Base-by-base conservation (phyloP, 2,329 filamentous ascomycete genomes). In the Hymenoscyphus repandus region DNA sequence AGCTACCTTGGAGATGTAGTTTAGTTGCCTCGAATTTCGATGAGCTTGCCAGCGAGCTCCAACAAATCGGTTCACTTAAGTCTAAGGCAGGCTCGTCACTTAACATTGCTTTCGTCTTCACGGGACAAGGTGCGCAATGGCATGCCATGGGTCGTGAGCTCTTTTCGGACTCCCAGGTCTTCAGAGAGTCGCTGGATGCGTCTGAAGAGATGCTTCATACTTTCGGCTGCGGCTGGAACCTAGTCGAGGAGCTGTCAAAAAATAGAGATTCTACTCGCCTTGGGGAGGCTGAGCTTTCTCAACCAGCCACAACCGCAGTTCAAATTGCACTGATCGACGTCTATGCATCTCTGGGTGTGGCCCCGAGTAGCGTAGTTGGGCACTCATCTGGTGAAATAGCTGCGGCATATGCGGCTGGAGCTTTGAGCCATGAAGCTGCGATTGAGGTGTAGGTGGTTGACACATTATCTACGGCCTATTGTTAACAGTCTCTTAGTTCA, bases 351-450 rank as follows among this genome's bases (percentile, higher is more conserved):
- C 74, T 68, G 65, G 67, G 66, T 1, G 58, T 76, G 15, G 54
- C 50, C 3, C 69, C 72, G 0, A 45, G 54, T 0, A 65, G 62
- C 1, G 70, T 74, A 0, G 61, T 68, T 5, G 72, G 74, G 1
- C 74, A 76, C 57, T 74, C 72, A 1, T 68, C 63, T 39, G 74
- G 74, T 7, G 74, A 76, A 51, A 74, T 76, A 38, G 72, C 62
- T 4, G 73, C 73, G 2, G 73, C 73, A 0, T 75, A 27, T 7
- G 7, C 22, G 4, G 22, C 7, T 7, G 22, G 22, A 4, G 22
- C 22, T 27, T 27, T 27, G 7, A n/a, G n/a, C n/a, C n/a, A n/a
- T n/a, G n/a, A n/a, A n/a, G n/a, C n/a, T n/a, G n/a, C n/a, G n/a
- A n/a, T n/a, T n/a, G n/a, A n/a, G n/a, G n/a, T n/a, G n/a, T n/a